Base-by-base conservation (phyloP, 148 eudicot genomes). In the Camellia lanceoleosa region DNA sequence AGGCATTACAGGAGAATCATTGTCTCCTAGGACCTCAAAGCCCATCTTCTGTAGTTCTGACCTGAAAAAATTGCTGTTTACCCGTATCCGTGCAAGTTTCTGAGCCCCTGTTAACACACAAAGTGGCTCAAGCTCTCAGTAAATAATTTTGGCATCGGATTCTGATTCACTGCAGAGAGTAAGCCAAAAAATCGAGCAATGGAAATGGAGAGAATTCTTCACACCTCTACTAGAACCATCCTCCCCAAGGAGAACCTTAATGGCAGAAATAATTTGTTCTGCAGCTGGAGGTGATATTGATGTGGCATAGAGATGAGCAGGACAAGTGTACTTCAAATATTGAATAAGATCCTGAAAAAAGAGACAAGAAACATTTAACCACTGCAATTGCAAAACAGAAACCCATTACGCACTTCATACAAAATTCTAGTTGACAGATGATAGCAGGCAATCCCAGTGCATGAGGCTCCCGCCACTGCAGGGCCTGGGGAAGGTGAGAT, bases 1-100 rank as follows among this genome's bases (percentile, higher is more conserved):
- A 73, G 99, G 99, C 95, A 96, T 96, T 46, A 96, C 94, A 56
- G 98, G 98, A 30, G 99, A 96, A 73, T 96, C 99, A 82, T 96
- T 92, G 81, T 96, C 99, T 49, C 99, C 99, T 20, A 96, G 89
- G 76, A 93, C 99, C 83, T 96, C 99, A 80, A 93, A 93, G 5
- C 99, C 98, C 99, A 93, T 93, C 81, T 96, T 96, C 85, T 91
- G 94, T 74, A 96, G 84, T 80, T 96, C 99, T 63, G 97, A 92
- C 80, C 97, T 79, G 83, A 94, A 94, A 80, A 92, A 94, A 84
- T 94, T 94, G 86, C 97, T 94, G 81, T 94, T 94, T 79, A 90
- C 98, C 7, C 93, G 91, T 52, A 92, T 90, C 55, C 85, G 81
- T 58, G 93, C 91, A 56, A 94, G 97, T 75, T 94, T 94, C 80